Base-by-base conservation (phyloP, 2,329 filamentous ascomycete genomes). In the Onygena corvina region DNA sequence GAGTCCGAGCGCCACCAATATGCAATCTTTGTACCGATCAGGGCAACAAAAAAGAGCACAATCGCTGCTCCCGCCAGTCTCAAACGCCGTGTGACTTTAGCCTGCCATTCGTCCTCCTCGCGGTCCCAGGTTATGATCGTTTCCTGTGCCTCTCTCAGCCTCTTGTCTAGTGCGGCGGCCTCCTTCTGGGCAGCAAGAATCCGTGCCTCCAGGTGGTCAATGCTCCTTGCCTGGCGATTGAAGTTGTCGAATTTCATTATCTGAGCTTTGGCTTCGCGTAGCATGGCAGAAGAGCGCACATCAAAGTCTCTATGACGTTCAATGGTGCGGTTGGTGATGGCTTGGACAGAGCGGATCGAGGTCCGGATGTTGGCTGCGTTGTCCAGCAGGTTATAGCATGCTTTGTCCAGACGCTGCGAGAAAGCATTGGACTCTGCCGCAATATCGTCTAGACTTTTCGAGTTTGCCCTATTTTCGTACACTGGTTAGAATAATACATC, bases 351-450 rank as follows among this genome's bases (percentile, higher is more conserved):
- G 66, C 57, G 54, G n/a, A 72, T 65, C 0, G 65, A 66, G 6
- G 62, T 58, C 45, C 67, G 63, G 6, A 73, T 59, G 3, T 60
- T 60, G 6, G 67, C 64, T 30, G 70, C 56, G 45, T 68, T 69
- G 51, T 71, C 68, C 8, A 73, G 61, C 0, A 73, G 60, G 48
- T 67, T 70, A 56, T 72, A 72, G 54, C 72, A 73, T 1, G 69
- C 69, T 53, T 70, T 70, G 51, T 73, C 71, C 3, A 73, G 60
- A 27, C 67, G 61, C 40, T 69, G 66, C 16, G 70, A 71, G 36
- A 70, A 64, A 33, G 68, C 67, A 2, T 68, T 69, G 31, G 65
- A 64, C 11, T 64, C 59, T 0, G 62, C 62, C 20, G 65, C 63
- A 45, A 70, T 61, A 2, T 61, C 57, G 7, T 60, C 56, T 23